phyloP scores from a whole-genome alignment of 441 rosid genomes.

The Jatropha multifida region DNA sequence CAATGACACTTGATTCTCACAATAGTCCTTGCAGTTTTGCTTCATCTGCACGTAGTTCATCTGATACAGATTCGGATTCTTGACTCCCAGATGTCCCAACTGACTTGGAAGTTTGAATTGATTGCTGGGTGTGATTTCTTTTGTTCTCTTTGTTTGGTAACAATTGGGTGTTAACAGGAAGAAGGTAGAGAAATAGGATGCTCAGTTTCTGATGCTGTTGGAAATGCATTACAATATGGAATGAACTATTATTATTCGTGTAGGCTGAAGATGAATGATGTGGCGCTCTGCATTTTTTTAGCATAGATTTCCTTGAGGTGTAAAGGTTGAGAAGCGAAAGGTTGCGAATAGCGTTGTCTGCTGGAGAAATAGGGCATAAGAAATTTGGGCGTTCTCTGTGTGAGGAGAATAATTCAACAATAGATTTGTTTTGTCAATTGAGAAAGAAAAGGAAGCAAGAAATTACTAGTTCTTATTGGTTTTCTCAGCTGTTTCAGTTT shows the following conservation, averaged over 20 bases:
- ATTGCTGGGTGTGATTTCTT: slow-evolving; percentile 3
- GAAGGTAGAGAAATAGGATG: background rate
- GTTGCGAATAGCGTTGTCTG: slow-evolving; percentile 2
- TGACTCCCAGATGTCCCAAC: background rate
- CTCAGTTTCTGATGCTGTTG: background rate
- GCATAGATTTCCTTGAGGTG: background rate
- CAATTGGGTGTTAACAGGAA: background rate
- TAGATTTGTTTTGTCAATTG: slow-evolving; percentile 3
- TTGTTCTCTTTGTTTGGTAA: background rate
- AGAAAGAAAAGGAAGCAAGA: slow-evolving; percentile 5
- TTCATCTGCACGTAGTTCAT: slow-evolving; percentile 2
- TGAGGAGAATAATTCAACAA: background rate
- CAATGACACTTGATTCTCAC: too few relatives aligned
- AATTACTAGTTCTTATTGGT: background rate
- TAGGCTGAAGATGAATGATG: background rate
- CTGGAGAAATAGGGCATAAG: background rate
- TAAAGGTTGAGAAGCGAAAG: slow-evolving; percentile 7
- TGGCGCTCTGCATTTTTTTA: background rate
- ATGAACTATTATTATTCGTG: background rate
- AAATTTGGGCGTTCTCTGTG: background rate
- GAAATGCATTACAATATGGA: background rate
- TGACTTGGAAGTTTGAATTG: slow-evolving; percentile 5
- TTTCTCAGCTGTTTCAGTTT: background rate
- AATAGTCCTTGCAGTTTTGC: background rate
- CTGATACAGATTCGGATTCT: slow-evolving; percentile 11